Conservation (phyloP, 2,329 filamentous ascomycete genomes). For the Penicillium expansum region DNA sequence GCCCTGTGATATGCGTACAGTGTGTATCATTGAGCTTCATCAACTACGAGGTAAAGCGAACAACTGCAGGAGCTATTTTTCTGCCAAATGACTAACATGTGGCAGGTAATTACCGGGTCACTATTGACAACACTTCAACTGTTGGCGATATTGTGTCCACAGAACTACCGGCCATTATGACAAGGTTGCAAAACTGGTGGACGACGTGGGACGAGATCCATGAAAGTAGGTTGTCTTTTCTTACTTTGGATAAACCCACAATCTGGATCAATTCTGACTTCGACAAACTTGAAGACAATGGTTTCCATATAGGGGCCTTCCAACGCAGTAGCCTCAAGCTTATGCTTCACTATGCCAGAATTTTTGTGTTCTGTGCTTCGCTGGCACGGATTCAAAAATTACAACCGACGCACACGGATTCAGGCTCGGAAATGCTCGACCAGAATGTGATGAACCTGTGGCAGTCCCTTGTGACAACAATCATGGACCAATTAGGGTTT, state of each 20-base stretch:
- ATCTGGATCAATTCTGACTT: background rate
- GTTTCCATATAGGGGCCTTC: constrained; percentile 37
- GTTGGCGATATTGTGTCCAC: constrained; percentile 25
- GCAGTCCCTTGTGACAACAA: constrained; percentile 32
- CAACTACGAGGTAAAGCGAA: constrained; percentile 31
- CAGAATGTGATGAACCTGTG: constrained; percentile 29
- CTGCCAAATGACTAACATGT: background rate
- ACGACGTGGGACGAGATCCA: constrained; percentile 37
- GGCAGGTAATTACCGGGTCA: constrained; percentile 28
- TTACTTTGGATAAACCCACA: no score
- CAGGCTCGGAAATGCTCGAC: constrained; percentile 22
- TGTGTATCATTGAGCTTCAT: constrained; percentile 37
- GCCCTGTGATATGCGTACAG: constrained; percentile 35
- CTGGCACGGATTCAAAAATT: constrained; percentile 37
- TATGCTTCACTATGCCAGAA: constrained; percentile 35
- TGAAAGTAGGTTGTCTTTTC: constrained; percentile 23
- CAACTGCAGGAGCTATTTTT: background rate
- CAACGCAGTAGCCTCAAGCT: constrained; percentile 36
- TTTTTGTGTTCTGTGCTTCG: constrained; percentile 33
- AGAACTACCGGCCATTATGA: constrained; percentile 34
- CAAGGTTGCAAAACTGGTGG: constrained; percentile 34
- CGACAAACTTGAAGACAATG: constrained; percentile 28
- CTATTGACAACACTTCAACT: constrained; percentile 29
- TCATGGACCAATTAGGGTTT: constrained; percentile 34
- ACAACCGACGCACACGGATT: constrained; percentile 22